phyloP scores from a whole-genome alignment of 441 rosid species.

The Flueggea neowawraea region DNA sequence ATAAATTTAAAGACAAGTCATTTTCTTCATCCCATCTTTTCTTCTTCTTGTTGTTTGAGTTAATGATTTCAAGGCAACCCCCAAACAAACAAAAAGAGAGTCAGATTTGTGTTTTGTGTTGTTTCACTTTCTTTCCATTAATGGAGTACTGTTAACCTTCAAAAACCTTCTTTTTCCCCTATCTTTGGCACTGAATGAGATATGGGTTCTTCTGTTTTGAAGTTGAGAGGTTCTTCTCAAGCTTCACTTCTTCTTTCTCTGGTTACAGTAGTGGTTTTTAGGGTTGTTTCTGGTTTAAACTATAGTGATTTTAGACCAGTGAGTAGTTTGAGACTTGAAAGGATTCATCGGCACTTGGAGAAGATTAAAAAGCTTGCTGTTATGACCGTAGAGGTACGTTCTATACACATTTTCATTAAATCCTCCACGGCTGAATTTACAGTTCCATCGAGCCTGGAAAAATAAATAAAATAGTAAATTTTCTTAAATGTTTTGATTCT shows the following conservation, averaged over 20 bases:
- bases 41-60: conserved; percentile 21
- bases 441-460: too few species aligned
- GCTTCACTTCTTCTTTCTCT: conserved; percentile 23
- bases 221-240: conserved; percentile 14
- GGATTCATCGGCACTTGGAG: conserved; percentile 81
- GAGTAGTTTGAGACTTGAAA: conserved; percentile 66
- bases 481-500: too few species aligned
- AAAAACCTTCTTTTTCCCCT: conserved; percentile 9
- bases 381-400: conserved; percentile 65
- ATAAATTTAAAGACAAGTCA: conserved; percentile 31
- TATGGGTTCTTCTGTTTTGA: conserved; percentile 28
- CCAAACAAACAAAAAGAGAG: conserved; percentile 4
- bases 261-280: conserved; percentile 14
- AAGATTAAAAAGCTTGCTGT: conserved; percentile 81
- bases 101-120: conserved; percentile 8
- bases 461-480: too few species aligned
- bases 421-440: background rate
- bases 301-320: conserved; percentile 52
- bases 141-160: conserved; percentile 12
- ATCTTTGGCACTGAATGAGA: conserved; percentile 40
- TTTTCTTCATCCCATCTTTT: conserved; percentile 24
- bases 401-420: conserved; percentile 5
- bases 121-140: conserved; percentile 12
- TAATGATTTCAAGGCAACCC: conserved; percentile 17
- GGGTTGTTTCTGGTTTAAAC: conserved; percentile 37